Evolutionary conservation across 78 protist species (phyloP).

Genomic region (Dictyostelium discoideum): dicty_2.7 NC_007088.5:2666001-2666500

Average conservation of each 20-base stretch:
- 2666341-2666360: not conserved
- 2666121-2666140: not conserved
- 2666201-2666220: not conserved
- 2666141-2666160: not conserved
- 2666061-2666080: not conserved
- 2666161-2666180: slow-evolving; percentile 5
- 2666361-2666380: not conserved
- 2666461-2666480: not conserved
- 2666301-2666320: not conserved
- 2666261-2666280: not conserved
- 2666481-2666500: not conserved
- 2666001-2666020: not conserved
- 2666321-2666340: not conserved
- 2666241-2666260: not conserved
- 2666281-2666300: not conserved
- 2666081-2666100: not conserved
- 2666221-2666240: not conserved
- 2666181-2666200: not conserved
- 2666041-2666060: too few relatives aligned
- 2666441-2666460: not conserved
- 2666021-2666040: too few relatives aligned
- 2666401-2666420: too few relatives aligned
- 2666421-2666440: not conserved
- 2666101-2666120: not conserved
- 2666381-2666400: too few relatives aligned